phyloP scores from a whole-genome alignment of 225 moss, liverwort and hornwort genomes.

The Polytrichum formosum region DNA sequence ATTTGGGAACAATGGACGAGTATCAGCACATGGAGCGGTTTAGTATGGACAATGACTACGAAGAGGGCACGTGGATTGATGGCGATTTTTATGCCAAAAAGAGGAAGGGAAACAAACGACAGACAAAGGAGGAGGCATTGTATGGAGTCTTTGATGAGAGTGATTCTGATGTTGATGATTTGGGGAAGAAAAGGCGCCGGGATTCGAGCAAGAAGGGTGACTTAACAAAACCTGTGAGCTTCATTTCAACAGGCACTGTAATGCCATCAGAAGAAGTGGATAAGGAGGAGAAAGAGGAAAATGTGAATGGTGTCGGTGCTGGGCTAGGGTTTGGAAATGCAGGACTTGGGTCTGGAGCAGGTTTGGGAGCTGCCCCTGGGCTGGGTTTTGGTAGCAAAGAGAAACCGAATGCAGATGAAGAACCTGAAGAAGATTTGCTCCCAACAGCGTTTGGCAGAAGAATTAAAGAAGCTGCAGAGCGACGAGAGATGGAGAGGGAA shows the following conservation, averaged over 20 bases:
- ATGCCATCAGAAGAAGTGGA: constrained; percentile 67
- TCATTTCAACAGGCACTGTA: constrained; percentile 79
- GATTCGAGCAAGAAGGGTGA: constrained; percentile 64
- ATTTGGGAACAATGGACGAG: constrained; percentile 66
- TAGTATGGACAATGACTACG: constrained; percentile 74
- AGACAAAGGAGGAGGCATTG: constrained; percentile 82
- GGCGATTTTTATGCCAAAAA: constrained; percentile 69
- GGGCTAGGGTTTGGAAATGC: constrained; percentile 55
- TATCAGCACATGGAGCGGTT: constrained; percentile 95
- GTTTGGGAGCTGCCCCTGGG: constrained; percentile 31
- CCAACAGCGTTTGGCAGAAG: constrained; percentile 92
- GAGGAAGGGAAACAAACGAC: constrained; percentile 61
- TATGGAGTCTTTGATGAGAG: constrained; percentile 75
- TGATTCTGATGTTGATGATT: constrained; percentile 73
- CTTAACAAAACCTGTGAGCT: constrained; percentile 75
- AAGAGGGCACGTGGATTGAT: constrained; percentile 72
- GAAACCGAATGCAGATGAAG: constrained; percentile 30
- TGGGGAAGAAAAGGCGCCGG: constrained; percentile 69
- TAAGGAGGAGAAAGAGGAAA: constrained; percentile 48
- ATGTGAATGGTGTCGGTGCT: constrained; percentile 28
- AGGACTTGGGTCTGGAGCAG: constrained; percentile 20
- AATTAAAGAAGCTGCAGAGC: constrained; percentile 83
- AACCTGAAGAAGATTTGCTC: constrained; percentile 65
- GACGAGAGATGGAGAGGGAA: constrained; percentile 76
- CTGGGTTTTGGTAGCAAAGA: constrained; percentile 29